These are phyloP conservation scores for Elongisporangium prolatum DNA, from an alignment of 352 stramenopile genomes.

Conservation along the genomic window DNA sequence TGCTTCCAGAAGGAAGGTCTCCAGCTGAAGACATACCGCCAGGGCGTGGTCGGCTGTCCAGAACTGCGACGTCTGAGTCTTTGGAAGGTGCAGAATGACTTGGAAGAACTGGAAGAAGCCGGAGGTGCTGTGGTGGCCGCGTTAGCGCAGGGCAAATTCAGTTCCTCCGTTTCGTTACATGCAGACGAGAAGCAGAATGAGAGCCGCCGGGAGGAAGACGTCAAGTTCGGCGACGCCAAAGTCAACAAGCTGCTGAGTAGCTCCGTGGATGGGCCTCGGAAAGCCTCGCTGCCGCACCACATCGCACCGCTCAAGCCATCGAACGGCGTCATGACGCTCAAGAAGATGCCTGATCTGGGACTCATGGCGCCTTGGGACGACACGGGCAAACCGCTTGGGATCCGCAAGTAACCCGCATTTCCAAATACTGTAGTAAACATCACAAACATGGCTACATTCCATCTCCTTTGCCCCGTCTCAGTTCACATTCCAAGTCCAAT, in stretches of 20 bases:
- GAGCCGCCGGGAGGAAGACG: slow-evolving; percentile 48
- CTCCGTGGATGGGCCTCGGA: slow-evolving; percentile 15
- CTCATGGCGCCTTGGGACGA: slow-evolving; percentile 81
- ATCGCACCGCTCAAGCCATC: slow-evolving; percentile 66
- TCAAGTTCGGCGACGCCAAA: slow-evolving; percentile 22
- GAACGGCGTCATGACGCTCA: slow-evolving; percentile 39
- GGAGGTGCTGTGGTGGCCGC: slow-evolving; percentile 4
- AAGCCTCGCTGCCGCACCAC: slow-evolving; percentile 75
- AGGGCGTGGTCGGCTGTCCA: slow-evolving; percentile 53
- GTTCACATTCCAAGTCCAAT: background rate
- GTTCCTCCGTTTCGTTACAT: slow-evolving; percentile 7
- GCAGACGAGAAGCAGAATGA: slow-evolving; percentile 58
- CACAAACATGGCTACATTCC: slow-evolving; percentile 1
- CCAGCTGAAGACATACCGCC: slow-evolving; percentile 82
- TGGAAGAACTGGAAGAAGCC: slow-evolving; percentile 39
- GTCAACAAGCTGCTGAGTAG: background rate
- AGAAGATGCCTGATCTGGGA: slow-evolving; percentile 61
- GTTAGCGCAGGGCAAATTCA: background rate
- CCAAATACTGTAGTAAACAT: background rate
- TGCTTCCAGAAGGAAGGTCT: slow-evolving; percentile 81
- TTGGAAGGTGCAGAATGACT: slow-evolving; percentile 78
- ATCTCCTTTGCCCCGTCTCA: background rate
- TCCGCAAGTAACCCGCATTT: slow-evolving; percentile 43
- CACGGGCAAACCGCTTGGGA: slow-evolving; percentile 57
- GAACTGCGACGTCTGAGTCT: slow-evolving; percentile 70